Evolutionary conservation across 306 rosid genomes (phyloP), one percentile per base, ranked within the genome.

Genomic region (Ceratonia siliqua): DNA sequence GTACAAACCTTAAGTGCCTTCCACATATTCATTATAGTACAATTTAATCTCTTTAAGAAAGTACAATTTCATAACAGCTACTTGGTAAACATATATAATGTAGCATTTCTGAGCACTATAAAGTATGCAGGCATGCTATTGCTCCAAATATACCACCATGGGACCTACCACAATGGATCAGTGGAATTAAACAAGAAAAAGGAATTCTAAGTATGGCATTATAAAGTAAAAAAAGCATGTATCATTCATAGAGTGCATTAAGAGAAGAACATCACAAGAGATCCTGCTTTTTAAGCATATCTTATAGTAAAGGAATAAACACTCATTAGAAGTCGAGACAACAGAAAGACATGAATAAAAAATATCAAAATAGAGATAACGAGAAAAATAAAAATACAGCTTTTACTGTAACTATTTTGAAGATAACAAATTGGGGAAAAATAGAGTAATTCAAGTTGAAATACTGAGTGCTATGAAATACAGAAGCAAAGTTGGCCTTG

Each of bases 341-440:
- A 21, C 4, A 5, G 39, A 21, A 50, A 73, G 38, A 36, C 5
- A 42, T 42, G 69, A 52, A 53, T 32, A 12, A 8, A 53, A 43
- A 43, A 20, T 62, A 52, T 54, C 70, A 5, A 65, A 61, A 62
- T 33, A 55, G 41, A 53, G 59, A 10, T 32, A 62, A 36, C 62
- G 9, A 62, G 41, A 73, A 56, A 18, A n/a, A n/a, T n/a, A 18
- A 72, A 77, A 72, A 38, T 18, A 35, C 28, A 24, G 48, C 32
- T 36, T 35, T 56, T 22, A 46, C 49, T 53, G 53, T 25, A 73
- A 27, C 70, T 55, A 58, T 65, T 56, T 56, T 72, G 70, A 48
- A 55, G 21, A 46, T 57, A 36, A 46, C 42, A 30, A 53, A 54
- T 43, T 41, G 61, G 11, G 36, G 48, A 64, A 49, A 54, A 72